Evolutionary conservation across 2,329 filamentous ascomycete genomes (phyloP), one percentile per base, ranked within the genome.

Genomic region (Rhexocercosporidium sp.): DNA sequence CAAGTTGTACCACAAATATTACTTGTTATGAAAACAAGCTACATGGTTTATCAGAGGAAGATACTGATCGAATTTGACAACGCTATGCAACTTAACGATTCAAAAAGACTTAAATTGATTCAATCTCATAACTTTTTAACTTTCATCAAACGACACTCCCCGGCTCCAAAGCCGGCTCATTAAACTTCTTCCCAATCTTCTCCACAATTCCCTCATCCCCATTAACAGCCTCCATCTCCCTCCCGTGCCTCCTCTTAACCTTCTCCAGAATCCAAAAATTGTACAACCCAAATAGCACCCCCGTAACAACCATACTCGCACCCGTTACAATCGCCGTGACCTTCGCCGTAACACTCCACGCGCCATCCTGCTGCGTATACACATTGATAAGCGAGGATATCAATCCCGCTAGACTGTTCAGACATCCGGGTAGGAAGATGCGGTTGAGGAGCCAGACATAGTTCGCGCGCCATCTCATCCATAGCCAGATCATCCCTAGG

Each of bases 361-460:
- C n/a, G 0, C 71, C 72, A 1, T 66, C 61, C 34, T 74, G 71
- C 39, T 72, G 70, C 7, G 54, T 56, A 67, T 75, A 76, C 12
- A 76, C 71, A 59, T 68, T 71, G 6, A 74, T 68, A n/a, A 77
- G 46, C 14, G 74, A 75, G 5, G 57, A 65, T 14, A 77, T 73
- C 20, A 76, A 44, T 0, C 75, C 75, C 2, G 73, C 71, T 0
- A 74, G 59, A 29, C 68, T 68, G 51, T 76, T 74, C 61, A 76
- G 51, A 44, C 70, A 72, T 0, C 72, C 75, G 1, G 75, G 75
- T 18, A 76, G 27, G 54, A 76, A 75, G 29, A 76, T 74, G 3
- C 67, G 65, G 44, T 75, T 74, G 0, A 74, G 41, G 3, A 75
- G 44, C 75, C 75, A 77, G 18, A 76, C 70, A 47, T 71, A 74